Conservation (phyloP, 208 protist genomes). For the Acanthamoeba royreba region DNA sequence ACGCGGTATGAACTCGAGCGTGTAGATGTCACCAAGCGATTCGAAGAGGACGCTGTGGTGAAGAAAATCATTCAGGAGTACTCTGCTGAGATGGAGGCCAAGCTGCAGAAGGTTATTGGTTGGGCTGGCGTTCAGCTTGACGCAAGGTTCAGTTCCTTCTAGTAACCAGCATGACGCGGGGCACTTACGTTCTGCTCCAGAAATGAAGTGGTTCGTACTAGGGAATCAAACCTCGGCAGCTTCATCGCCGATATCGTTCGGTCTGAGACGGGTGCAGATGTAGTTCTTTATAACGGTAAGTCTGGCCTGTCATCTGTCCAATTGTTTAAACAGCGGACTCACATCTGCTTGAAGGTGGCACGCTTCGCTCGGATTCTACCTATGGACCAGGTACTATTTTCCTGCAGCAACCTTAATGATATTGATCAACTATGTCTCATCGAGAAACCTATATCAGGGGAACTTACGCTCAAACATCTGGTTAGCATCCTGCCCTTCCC, state of each 20-base stretch:
- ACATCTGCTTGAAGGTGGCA: not conserved
- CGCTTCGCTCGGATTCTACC: not conserved
- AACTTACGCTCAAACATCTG: conserved; percentile 39
- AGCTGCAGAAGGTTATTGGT: conserved; percentile 30
- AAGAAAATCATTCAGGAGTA: not conserved
- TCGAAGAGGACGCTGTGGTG: not conserved
- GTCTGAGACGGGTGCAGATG: not conserved
- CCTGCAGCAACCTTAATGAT: not conserved
- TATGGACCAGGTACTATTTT: not conserved
- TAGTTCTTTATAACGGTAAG: not conserved
- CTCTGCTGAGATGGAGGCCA: not conserved
- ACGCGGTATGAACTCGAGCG: not conserved
- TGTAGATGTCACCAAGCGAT: not conserved
- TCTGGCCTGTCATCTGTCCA: not conserved
- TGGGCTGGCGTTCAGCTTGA: conserved; percentile 15
- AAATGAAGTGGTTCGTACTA: not conserved
- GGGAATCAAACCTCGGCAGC: conserved; percentile 21
- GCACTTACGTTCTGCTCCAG: not conserved
- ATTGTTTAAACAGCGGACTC: not conserved
- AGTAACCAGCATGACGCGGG: not conserved
- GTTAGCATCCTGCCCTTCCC: conserved; percentile 45
- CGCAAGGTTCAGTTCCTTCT: not conserved
- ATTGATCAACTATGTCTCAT: not conserved
- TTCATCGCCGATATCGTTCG: conserved; percentile 9
- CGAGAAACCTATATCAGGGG: not conserved